phyloP scores from a whole-genome alignment of 176 grass and related monocot species.

The Puya raimondii region DNA sequence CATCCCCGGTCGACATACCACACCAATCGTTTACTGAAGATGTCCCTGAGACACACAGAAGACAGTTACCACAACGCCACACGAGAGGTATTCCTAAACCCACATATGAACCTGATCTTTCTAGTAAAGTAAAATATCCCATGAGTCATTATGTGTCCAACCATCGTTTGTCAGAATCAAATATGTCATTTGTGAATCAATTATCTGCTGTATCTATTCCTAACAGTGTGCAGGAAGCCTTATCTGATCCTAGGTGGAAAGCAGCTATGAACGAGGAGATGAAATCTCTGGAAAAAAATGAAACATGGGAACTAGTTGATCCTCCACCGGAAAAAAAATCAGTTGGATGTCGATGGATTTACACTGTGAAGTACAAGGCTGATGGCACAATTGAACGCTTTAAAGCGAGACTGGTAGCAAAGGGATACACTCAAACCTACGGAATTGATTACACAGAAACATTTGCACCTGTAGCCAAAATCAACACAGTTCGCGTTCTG shows the following conservation, averaged over 20 bases:
- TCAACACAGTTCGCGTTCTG: neutral
- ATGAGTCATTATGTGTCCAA: neutral
- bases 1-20: too few relatives aligned
- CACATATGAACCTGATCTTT: neutral
- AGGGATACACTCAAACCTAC: neutral
- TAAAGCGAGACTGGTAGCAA: slow-evolving; percentile 1
- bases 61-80: neutral
- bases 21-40: too few relatives aligned
- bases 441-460: neutral
- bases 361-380: neutral
- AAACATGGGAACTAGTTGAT: neutral
- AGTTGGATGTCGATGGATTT: slow-evolving; percentile 1
- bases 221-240: neutral
- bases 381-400: neutral
- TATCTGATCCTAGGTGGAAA: neutral
- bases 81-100: neutral
- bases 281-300: neutral
- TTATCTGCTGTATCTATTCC: neutral
- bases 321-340: neutral
- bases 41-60: neutral
- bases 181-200: neutral
- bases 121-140: neutral
- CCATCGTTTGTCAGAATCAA: too few relatives aligned
- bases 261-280: neutral
- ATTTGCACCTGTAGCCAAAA: neutral